Evolutionary conservation across 495 filamentous ascomycete species (phyloP).

Genomic region (Daldinia caldariorum): DNA sequence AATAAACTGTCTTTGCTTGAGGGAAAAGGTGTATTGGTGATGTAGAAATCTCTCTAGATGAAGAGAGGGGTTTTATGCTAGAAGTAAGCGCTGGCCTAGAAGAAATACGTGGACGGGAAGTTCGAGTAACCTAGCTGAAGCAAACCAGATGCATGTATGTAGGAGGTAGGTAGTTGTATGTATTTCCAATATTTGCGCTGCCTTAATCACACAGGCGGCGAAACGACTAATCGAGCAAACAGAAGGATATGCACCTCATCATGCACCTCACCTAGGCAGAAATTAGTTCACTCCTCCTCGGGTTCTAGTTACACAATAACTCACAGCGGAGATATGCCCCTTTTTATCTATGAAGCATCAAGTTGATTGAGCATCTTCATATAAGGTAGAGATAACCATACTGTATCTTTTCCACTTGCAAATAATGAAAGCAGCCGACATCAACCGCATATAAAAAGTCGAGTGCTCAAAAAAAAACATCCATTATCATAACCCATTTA

Average conservation of each 20-base stretch:
- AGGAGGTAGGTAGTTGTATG: too few species aligned
- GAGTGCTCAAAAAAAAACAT: background rate
- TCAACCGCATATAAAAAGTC: background rate
- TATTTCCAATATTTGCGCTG: background rate
- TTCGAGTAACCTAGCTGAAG: too few species aligned
- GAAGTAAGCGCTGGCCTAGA: too few species aligned
- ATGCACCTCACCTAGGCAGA: too few species aligned
- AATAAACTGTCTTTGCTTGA: background rate
- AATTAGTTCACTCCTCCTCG: background rate
- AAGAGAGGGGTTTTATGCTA: background rate
- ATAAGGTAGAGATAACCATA: background rate
- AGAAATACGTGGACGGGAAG: too few species aligned
- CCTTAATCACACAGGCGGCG: background rate
- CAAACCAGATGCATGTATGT: too few species aligned
- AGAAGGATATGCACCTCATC: too few species aligned
- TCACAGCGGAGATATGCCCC: background rate
- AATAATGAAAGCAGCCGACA: background rate
- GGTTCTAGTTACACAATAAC: background rate
- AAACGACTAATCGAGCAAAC: background rate
- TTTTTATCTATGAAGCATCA: background rate
- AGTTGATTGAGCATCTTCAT: background rate
- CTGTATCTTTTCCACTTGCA: background rate
- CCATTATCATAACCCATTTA: conserved; percentile 8
- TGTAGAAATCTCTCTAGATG: background rate
- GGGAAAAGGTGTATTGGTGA: background rate